Evolutionary conservation across 805 yeast species (phyloP), one percentile per base, ranked within the genome.

Genomic region (Kodamaea hsintzibuensis): DNA sequence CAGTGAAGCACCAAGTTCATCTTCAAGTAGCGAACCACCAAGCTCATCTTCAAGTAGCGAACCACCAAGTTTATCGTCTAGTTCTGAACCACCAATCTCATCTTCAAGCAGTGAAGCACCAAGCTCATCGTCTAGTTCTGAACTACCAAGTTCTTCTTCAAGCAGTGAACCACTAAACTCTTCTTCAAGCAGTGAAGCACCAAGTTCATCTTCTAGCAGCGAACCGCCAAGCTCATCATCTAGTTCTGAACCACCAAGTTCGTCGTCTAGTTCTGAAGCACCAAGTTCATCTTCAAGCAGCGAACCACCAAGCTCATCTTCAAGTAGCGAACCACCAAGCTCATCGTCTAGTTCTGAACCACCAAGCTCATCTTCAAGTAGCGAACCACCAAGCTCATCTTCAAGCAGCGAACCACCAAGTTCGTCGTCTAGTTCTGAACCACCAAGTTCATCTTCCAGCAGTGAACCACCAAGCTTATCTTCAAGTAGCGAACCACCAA

Each of bases 231-330:
- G 14, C 18, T 42, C 16, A 8, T n/a, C 35, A 9, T 2, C 10
- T 4, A 6, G 6, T 6, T 22, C 6, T 6, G 3, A 22, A n/a
- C n/a, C n/a, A n/a, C n/a, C n/a, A n/a, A n/a, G n/a, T n/a, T n/a
- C n/a, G n/a, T n/a, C n/a, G n/a, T n/a, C n/a, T n/a, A n/a, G n/a
- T n/a, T n/a, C n/a, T n/a, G n/a, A n/a, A n/a, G n/a, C n/a, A n/a
- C n/a, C n/a, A n/a, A n/a, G n/a, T n/a, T n/a, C n/a, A n/a, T n/a
- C 25, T 4, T 22, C 6, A 22, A 22, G 3, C 6, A 6, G 3
- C 6, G 25, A 22, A 22, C 22, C 27, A 42, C 64, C 39, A 7
- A 37, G 3, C n/a, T n/a, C n/a, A n/a, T n/a, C 35, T 9, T 30
- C 9, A 9, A 27, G 33, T 27, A 7, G 8, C 9, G 33, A 27